Conservation (phyloP, 176 grass and related monocot species). For the Avena atlantica region DNA sequence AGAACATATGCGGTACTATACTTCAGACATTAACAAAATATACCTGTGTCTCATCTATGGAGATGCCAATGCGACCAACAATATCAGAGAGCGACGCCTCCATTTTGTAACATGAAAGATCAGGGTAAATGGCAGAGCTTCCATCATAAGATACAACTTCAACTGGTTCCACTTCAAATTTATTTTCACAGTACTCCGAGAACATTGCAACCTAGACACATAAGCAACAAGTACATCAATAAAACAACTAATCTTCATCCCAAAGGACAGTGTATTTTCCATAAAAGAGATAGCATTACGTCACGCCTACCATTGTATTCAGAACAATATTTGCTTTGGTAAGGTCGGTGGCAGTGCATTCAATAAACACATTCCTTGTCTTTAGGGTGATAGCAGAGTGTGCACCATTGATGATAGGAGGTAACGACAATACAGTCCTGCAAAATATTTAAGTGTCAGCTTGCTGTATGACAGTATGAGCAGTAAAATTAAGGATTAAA, state of each 20-base stretch:
- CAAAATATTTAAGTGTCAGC: slow-evolving; percentile 44
- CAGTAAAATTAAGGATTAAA: neutral
- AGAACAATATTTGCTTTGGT: slow-evolving; percentile 98
- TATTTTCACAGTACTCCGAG: slow-evolving; percentile 84
- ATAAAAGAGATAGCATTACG: slow-evolving; percentile 24
- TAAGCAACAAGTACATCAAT: slow-evolving; percentile 35
- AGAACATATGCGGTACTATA: neutral
- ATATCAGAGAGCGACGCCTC: slow-evolving; percentile 81
- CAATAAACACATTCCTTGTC: slow-evolving; percentile 92
- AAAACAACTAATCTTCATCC: slow-evolving; percentile 37
- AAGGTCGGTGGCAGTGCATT: slow-evolving; percentile 96
- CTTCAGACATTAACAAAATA: slow-evolving; percentile 31
- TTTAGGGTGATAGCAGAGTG: slow-evolving; percentile 89
- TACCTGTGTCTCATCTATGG: slow-evolving; percentile 73
- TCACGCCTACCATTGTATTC: slow-evolving; percentile 85
- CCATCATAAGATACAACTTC: slow-evolving; percentile 77
- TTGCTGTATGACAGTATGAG: neutral
- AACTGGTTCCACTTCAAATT: slow-evolving; percentile 95
- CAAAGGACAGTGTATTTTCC: slow-evolving; percentile 1
- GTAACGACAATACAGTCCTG: slow-evolving; percentile 89
- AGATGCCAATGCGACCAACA: slow-evolving; percentile 85
- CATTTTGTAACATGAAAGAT: slow-evolving; percentile 87
- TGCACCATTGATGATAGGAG: slow-evolving; percentile 92
- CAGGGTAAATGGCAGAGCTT: slow-evolving; percentile 69
- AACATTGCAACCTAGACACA: slow-evolving; percentile 90